A percentile compares a stretch with the other conserved stretches of the same genome.
These are phyloP conservation scores for Kodamaea derodonti DNA, from an alignment of 1,139 yeast species.

Conservation along the genomic window DNA sequence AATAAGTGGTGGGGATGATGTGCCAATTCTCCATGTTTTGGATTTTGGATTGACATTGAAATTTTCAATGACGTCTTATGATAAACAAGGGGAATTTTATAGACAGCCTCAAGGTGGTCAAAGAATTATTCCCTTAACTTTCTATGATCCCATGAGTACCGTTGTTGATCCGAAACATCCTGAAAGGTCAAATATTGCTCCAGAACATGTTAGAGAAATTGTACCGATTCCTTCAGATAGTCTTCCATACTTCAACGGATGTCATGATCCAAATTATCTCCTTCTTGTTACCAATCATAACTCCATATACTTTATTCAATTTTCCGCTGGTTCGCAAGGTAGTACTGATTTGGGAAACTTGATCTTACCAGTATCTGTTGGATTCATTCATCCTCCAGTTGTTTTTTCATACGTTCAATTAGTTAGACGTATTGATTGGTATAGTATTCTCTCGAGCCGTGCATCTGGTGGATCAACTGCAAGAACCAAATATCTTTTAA, in stretches of 20 bases:
- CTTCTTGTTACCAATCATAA: conserved; percentile 61
- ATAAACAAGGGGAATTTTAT: conserved; percentile 76
- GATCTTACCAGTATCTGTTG: conserved; percentile 71
- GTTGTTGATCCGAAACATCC: conserved; percentile 22
- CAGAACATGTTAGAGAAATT: conserved; percentile 26
- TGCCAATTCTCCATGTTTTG: conserved; percentile 58
- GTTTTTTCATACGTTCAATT: conserved; percentile 51
- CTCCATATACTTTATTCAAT: conserved; percentile 27
- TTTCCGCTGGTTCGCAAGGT: conserved; percentile 42
- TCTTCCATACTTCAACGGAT: conserved; percentile 64
- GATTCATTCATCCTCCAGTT: conserved; percentile 76
- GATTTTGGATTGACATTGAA: conserved; percentile 82
- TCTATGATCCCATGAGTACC: conserved; percentile 16
- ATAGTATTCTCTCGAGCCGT: conserved; percentile 56
- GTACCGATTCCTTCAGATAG: conserved; percentile 32
- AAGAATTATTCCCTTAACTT: conserved; percentile 28
- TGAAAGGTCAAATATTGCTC: conserved; percentile 9
- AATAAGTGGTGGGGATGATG: conserved; percentile 65
- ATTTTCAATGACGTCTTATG: conserved; percentile 77
- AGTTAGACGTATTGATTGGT: conserved; percentile 68
- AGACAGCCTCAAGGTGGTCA: conserved; percentile 53
- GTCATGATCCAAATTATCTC: conserved; percentile 63
- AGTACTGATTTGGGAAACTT: conserved; percentile 52
- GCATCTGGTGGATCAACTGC: conserved; percentile 38
- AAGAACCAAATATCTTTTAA: conserved; percentile 40